Evolutionary conservation across 257 asterid genomes (phyloP), one percentile per base, ranked within the genome.

Genomic region (Paulownia fortunei): DNA sequence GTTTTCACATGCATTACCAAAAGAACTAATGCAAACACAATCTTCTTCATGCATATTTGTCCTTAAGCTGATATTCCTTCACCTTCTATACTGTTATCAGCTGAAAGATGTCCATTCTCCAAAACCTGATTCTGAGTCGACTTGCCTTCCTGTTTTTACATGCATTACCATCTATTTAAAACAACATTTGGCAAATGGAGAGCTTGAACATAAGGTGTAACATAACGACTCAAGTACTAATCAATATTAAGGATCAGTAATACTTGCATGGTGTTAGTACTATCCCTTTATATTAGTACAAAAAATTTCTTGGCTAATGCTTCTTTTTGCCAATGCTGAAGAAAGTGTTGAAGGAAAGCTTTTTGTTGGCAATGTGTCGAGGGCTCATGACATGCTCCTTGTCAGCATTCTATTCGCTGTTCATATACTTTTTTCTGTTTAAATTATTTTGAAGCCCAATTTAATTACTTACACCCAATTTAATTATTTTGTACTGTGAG

Each of bases 61-160:
- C 47, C 52, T 16, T 19, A 59, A 52, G 70, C 72, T 52, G 69
- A 37, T 63, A 32, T 30, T 54, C 15, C 36, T 2, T 47, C 62
- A 76, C 77, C 44, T 56, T 9, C 8, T 10, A 71, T 73, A 47
- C 68, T 56, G 51, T 44, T 59, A 41, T 74, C 64, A 65, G 76
- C 76, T 23, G 59, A 66, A 63, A 15, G 59, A 42, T n/a, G n/a
- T 44, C 64, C 5, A 23, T 41, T 73, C 27, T 9, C 71, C 61
- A 3, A 18, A 66, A 26, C 51, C 11, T 41, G 13, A 11, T 41
- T 72, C 54, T 41, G 41, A 39, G 36, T 11, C 36, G 8, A 2
- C 44, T 64, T 55, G 27, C 66, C 32, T 1, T 46, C 51, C 74
- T 39, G 49, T 32, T 64, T 11, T 9, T n/a, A 42, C 34, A 44